A percentile compares a stretch with the other conserved stretches of the same genome.
These are phyloP conservation scores for Cocos nucifera DNA, from an alignment of 176 grass and related monocot species.

Conservation along the genomic window DNA sequence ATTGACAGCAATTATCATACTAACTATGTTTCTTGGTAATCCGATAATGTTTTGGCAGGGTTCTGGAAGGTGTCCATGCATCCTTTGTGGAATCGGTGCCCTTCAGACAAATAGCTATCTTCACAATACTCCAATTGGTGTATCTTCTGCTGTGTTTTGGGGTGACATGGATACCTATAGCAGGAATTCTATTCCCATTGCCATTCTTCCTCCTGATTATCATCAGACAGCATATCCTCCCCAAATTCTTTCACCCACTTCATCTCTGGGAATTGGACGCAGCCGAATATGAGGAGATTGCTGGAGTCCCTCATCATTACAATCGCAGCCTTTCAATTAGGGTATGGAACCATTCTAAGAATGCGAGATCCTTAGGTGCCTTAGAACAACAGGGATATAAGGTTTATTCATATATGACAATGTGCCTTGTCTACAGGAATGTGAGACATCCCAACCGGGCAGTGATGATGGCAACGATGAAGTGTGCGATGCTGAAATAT, in stretches of 20 bases:
- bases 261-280: constrained; percentile 69
- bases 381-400: too few relatives aligned
- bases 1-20: too few relatives aligned
- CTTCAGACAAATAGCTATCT: constrained; percentile 34
- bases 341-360: constrained; percentile 16
- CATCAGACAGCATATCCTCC: constrained; percentile 69
- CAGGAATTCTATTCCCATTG: constrained; percentile 70
- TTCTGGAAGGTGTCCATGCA: constrained; percentile 81
- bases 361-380: too few relatives aligned
- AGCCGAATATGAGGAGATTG: constrained; percentile 86
- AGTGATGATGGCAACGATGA: constrained; percentile 21
- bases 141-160: constrained; percentile 86
- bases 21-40: too few relatives aligned
- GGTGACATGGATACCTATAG: constrained; percentile 89
- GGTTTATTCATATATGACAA: too few relatives aligned
- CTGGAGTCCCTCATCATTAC: constrained; percentile 22
- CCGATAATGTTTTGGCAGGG: constrained; percentile 22
- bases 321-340: constrained; percentile 9
- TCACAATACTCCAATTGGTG: constrained; percentile 73
- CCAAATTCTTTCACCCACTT: constrained; percentile 59
- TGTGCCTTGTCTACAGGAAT: constrained; percentile 21
- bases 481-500: constrained; percentile 58
- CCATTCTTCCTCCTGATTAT: constrained; percentile 84
- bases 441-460: constrained; percentile 22
- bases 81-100: constrained; percentile 72